Conservation (phyloP, 805 yeast species). For the Danielia reshetovae region DNA sequence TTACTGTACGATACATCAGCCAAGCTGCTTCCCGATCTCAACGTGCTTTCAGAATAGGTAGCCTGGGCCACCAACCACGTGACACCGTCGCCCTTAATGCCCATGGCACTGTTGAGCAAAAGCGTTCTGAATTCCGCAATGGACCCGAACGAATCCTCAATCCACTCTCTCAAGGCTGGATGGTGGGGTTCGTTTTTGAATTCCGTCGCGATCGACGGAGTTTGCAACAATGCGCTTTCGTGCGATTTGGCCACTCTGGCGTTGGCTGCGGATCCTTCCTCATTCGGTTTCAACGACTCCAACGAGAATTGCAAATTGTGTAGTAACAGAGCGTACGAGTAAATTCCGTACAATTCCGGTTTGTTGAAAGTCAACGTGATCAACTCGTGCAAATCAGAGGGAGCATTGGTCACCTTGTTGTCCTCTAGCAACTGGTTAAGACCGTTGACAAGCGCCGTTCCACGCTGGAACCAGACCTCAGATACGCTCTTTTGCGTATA, state of each 20-base stretch:
- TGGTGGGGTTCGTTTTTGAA: conserved; percentile 33
- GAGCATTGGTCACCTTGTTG: conserved; percentile 25
- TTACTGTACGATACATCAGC: conserved; percentile 30
- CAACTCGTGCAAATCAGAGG: conserved; percentile 26
- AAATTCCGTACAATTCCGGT: conserved; percentile 42
- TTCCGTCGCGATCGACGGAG: conserved; percentile 36
- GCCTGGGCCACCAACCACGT: conserved; percentile 81
- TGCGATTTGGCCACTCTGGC: conserved; percentile 12
- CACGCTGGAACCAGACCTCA: conserved; percentile 49
- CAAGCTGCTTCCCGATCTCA: conserved; percentile 23
- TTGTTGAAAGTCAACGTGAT: conserved; percentile 41
- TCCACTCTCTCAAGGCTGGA: conserved; percentile 41
- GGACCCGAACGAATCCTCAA: conserved; percentile 68
- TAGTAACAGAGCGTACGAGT: conserved; percentile 43
- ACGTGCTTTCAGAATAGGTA: conserved; percentile 24
- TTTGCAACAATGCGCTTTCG: conserved; percentile 37
- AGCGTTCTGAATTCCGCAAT: conserved; percentile 70
- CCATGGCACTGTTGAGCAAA: conserved; percentile 61
- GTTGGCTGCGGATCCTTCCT: conserved; percentile 15
- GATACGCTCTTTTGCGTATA: conserved; percentile 45
- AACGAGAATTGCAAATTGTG: conserved; percentile 48
- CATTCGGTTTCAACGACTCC: conserved; percentile 36
- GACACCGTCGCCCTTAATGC: conserved; percentile 84
- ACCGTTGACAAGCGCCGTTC: conserved; percentile 32
- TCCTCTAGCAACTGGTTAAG: conserved; percentile 36